Evolutionary conservation across 225 moss, liverwort and hornwort species (phyloP).

Genomic region (Straminergon stramineum): DNA sequence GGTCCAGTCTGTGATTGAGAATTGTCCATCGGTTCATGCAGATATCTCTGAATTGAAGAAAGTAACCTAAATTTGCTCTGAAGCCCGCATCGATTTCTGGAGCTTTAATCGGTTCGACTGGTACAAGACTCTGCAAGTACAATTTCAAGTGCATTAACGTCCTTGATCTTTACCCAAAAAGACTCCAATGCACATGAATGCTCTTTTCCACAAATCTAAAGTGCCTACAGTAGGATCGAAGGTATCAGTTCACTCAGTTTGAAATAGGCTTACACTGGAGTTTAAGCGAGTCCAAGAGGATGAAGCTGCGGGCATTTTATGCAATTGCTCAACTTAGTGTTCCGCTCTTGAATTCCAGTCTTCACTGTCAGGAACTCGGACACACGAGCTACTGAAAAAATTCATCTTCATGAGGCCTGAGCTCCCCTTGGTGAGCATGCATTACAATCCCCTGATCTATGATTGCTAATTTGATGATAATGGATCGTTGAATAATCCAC

Average conservation of each 20-base stretch:
- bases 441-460: not conserved
- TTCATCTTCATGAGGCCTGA: not conserved
- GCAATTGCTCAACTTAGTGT: not conserved
- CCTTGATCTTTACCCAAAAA: not conserved
- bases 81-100: not conserved
- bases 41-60: not conserved
- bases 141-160: not conserved
- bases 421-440: not conserved
- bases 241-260: not conserved
- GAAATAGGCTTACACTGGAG: not conserved
- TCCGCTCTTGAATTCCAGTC: not conserved
- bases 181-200: not conserved
- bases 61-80: not conserved
- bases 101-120: not conserved
- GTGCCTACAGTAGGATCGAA: not conserved
- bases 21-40: constrained; percentile 26
- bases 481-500: not conserved
- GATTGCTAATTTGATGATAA: not conserved
- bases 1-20: constrained; percentile 18
- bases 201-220: not conserved
- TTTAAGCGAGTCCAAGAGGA: not conserved
- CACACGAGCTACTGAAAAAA: not conserved
- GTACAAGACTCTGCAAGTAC: not conserved
- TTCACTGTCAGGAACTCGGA: not conserved
- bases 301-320: not conserved